phyloP scores from a whole-genome alignment of 129 eudicot species.

The Smallanthus sonchifolius region DNA sequence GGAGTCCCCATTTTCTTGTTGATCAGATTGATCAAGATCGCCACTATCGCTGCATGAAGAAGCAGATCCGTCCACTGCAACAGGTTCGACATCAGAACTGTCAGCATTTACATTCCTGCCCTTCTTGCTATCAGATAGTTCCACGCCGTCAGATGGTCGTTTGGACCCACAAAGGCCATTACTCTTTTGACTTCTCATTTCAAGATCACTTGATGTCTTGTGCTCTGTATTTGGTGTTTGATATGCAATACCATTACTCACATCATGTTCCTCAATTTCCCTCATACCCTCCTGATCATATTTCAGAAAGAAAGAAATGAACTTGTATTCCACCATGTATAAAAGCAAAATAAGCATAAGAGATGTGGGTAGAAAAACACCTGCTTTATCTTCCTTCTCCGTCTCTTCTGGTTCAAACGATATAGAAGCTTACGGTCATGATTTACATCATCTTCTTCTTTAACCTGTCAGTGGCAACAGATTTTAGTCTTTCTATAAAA shows the following conservation, averaged over 20 bases:
- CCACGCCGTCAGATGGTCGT: conserved; percentile 41
- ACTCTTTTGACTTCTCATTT: conserved; percentile 20
- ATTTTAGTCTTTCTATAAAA: background rate
- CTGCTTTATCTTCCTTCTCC: conserved; percentile 52
- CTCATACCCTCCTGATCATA: conserved; percentile 43
- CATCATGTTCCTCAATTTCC: conserved; percentile 34
- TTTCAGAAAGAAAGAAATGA: background rate
- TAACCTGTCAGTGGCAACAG: conserved; percentile 53
- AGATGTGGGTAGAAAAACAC: conserved; percentile 31
- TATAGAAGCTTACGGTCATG: conserved; percentile 59
- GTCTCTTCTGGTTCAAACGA: conserved; percentile 75
- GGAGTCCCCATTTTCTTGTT: conserved; percentile 21
- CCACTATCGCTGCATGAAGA: conserved; percentile 14
- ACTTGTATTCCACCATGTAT: background rate
- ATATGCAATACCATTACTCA: conserved; percentile 15
- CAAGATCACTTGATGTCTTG: conserved; percentile 30
- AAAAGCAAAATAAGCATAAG: background rate
- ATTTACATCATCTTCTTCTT: conserved; percentile 88
- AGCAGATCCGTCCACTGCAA: conserved; percentile 29
- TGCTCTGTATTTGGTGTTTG: conserved; percentile 22
- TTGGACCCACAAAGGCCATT: conserved; percentile 40
- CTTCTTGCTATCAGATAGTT: conserved; percentile 40
- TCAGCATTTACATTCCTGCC: conserved; percentile 30
- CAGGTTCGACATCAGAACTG: conserved; percentile 41
- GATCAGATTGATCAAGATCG: conserved; percentile 23